Percentiles rank a stretch among this genome's conserved stretches.
These are phyloP conservation scores for Elasticomyces elasticus DNA, from an alignment of 495 filamentous ascomycete genomes.

Conservation along the genomic window DNA sequence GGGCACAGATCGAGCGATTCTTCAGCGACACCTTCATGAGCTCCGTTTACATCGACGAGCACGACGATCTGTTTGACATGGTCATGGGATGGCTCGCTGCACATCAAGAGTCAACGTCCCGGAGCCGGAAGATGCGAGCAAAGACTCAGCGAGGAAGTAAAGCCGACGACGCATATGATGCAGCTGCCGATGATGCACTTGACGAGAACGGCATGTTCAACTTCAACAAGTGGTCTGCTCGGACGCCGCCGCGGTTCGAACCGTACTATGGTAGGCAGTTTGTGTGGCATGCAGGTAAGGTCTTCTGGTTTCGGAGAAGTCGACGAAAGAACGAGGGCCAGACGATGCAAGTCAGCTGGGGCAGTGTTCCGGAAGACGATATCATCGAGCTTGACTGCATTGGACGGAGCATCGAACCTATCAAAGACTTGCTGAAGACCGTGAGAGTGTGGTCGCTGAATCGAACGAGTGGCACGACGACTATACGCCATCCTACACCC, in stretches of 20 bases:
- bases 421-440: slow-evolving; percentile 51
- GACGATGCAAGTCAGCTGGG: slow-evolving; percentile 13
- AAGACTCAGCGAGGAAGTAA: slow-evolving; percentile 45
- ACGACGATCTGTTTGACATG: slow-evolving; percentile 51
- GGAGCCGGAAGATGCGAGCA: slow-evolving; percentile 43
- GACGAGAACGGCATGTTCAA: slow-evolving; percentile 25
- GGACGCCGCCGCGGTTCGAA: slow-evolving; percentile 39
- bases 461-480: slow-evolving; percentile 37
- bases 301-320: slow-evolving; percentile 33
- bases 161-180: slow-evolving; percentile 31
- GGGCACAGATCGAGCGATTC: slow-evolving; percentile 3
- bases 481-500: slow-evolving; percentile 39
- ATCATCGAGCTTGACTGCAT: slow-evolving; percentile 38
- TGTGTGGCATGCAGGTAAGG: slow-evolving; percentile 19
- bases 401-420: slow-evolving; percentile 46
- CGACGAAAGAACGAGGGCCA: slow-evolving; percentile 24
- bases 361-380: slow-evolving; percentile 33
- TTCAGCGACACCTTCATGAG: slow-evolving; percentile 36
- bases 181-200: slow-evolving; percentile 15
- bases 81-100: slow-evolving; percentile 51
- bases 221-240: slow-evolving; percentile 38
- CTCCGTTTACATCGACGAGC: slow-evolving; percentile 44
- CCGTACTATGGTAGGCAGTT: slow-evolving; percentile 37
- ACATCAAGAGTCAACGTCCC: slow-evolving; percentile 38
- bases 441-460: slow-evolving; percentile 35